Evolutionary conservation across 495 filamentous ascomycete species (phyloP), one percentile per base, ranked within the genome.

Genomic region (Annulohypoxylon nitens): DNA sequence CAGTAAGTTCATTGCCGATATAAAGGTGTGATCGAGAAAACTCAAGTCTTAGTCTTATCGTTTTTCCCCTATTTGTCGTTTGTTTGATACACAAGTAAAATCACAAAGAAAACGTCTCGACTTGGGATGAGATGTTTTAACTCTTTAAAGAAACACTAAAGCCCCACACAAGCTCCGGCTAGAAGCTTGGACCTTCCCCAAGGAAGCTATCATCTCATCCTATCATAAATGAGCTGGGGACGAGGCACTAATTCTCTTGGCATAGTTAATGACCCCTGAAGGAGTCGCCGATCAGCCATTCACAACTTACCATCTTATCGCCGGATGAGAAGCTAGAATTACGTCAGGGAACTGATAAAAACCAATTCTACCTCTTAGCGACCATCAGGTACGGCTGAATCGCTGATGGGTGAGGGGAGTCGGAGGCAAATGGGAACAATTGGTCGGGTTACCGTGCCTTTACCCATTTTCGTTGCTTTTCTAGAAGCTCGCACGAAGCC

Each of bases 311-410:
- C 70, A 78, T 78, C 76, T 78, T 78, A 78, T 78, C 76, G 62
- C 12, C 25, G 36, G 68, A 71, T 75, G 63, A 71, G 73, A 62
- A 74, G 70, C 70, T 76, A 41, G 65, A 76, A 74, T 78, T 78
- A 78, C 76, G 76, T 78, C 76, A 78, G 76, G 67, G 36, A 53
- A 64, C 54, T 65, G 64, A 71, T 69, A 68, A 63, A 55, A 50
- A 48, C 47, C 58, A 65, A 72, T 71, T 71, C 60, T 48, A 37
- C 20, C 48, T 39, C 58, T 53, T 30, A 67, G 37, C 33, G 54
- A 47, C n/a, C 45, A 6, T 43, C 50, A 76, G 67, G 64, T 63
- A 70, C 69, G 66, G 70, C 70, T 69, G 70, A 73, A 69, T 73
- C 33, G 51, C 65, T 73, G 47, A 61, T 41, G 43, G 30, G 53